A percentile compares a stretch with the other conserved stretches of the same genome.
phyloP scores from a whole-genome alignment of 306 rosid genomes.

The Vigna mungo region DNA sequence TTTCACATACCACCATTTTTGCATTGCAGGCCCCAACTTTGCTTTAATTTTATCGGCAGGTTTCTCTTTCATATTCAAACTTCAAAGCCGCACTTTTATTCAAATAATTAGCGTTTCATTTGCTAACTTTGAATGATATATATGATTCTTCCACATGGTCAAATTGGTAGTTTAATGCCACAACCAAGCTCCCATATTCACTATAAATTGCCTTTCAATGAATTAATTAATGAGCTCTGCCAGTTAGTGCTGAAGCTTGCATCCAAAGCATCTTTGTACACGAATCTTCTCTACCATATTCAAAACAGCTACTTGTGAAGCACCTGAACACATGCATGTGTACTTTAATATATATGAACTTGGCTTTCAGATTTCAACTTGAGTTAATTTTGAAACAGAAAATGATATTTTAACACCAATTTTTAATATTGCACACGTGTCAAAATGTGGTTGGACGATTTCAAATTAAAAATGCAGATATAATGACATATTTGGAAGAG shows the following conservation, averaged over 20 bases:
- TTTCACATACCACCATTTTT: neutral
- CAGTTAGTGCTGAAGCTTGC: conserved; percentile 33
- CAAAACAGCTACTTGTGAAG: neutral
- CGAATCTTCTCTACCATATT: neutral
- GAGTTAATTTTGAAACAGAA: conserved; percentile 21
- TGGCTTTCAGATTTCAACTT: conserved; percentile 26
- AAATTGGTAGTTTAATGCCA: conserved; percentile 14
- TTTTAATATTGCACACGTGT: too few relatives aligned
- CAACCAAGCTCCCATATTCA: conserved; percentile 2
- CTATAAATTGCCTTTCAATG: neutral
- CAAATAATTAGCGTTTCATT: neutral
- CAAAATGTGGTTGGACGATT: too few relatives aligned
- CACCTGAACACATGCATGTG: neutral
- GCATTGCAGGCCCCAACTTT: conserved; percentile 2
- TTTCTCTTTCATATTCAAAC: conserved; percentile 13
- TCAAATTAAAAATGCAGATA: too few relatives aligned
- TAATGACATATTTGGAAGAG: too few relatives aligned
- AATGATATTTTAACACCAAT: too few relatives aligned
- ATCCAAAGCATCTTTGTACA: conserved; percentile 5
- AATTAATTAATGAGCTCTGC: neutral
- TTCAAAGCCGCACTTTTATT: neutral
- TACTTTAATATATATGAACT: neutral
- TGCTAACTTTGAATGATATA: neutral
- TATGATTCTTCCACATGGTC: neutral
- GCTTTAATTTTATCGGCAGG: conserved; percentile 2